Evolutionary conservation across 768 basidiomycete genomes (phyloP).

Genomic region (Agaricus sinodeliciosus): DNA sequence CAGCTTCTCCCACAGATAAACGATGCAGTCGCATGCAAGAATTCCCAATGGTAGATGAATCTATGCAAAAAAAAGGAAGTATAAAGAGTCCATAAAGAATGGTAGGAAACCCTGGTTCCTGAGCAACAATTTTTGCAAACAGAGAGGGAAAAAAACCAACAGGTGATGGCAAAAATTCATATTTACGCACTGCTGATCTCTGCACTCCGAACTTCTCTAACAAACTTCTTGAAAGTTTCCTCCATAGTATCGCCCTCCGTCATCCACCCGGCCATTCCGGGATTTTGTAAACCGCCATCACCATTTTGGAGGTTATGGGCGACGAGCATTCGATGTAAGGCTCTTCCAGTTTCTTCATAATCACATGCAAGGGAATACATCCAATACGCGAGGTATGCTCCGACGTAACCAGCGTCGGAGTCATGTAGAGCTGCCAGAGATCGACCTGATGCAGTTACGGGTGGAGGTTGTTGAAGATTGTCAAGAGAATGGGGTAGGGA

Average conservation of each 20-base stretch:
- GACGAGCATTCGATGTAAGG: constrained; percentile 26
- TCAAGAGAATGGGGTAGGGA: background rate
- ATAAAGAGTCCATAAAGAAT: no score
- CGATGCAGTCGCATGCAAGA: no score
- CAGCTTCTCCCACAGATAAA: no score
- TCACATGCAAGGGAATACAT: constrained; percentile 38
- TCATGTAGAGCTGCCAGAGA: constrained; percentile 33
- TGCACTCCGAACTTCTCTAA: constrained; percentile 15
- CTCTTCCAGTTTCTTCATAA: constrained; percentile 34
- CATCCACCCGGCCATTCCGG: background rate
- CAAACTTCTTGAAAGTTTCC: constrained; percentile 23
- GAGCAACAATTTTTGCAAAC: no score
- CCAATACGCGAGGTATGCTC: constrained; percentile 35
- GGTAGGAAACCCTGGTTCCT: no score
- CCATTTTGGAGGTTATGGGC: constrained; percentile 7
- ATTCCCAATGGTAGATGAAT: no score
- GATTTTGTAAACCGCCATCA: background rate
- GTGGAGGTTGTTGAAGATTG: constrained; percentile 3
- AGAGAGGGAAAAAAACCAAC: no score
- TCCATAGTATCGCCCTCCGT: constrained; percentile 21
- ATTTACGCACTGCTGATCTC: background rate
- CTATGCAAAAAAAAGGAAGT: no score
- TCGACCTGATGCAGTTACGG: constrained; percentile 22
- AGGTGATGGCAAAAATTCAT: background rate
- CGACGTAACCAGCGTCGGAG: constrained; percentile 34